A percentile compares a stretch with the other conserved stretches of the same genome.
Evolutionary conservation across 2,329 filamentous ascomycete species (phyloP).

Genomic region (Colletotrichum sansevieriae): DNA sequence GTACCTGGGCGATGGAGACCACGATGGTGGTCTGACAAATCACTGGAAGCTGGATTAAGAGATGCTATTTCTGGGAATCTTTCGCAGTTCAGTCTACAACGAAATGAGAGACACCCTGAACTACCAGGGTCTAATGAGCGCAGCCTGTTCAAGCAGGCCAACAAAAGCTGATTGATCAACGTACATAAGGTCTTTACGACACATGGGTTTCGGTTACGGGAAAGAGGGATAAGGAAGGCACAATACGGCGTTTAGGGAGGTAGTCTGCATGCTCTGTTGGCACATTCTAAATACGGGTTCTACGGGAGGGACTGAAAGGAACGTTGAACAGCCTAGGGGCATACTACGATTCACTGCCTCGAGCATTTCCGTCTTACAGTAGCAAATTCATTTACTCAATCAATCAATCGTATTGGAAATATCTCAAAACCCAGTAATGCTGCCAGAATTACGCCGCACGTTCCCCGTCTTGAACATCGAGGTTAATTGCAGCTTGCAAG

Average conservation of each 20-base stretch:
- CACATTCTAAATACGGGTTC: constrained; percentile 33
- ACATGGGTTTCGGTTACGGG: constrained; percentile 34
- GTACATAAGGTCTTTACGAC: constrained; percentile 40
- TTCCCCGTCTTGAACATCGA: no score
- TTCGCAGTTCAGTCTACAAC: neutral
- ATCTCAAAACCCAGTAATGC: neutral
- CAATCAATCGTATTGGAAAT: constrained; percentile 26
- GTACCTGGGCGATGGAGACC: constrained; percentile 85
- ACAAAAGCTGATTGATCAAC: constrained; percentile 35
- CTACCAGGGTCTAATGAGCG: constrained; percentile 25
- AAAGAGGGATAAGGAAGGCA: constrained; percentile 32
- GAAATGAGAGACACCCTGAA: neutral
- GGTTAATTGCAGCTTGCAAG: no score
- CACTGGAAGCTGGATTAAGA: constrained; percentile 95
- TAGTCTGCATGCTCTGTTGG: constrained; percentile 39
- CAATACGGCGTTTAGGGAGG: constrained; percentile 41
- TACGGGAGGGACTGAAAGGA: constrained; percentile 20
- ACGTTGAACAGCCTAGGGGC: constrained; percentile 17
- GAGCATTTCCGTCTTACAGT: constrained; percentile 27
- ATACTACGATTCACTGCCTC: constrained; percentile 18
- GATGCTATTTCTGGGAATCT: neutral
- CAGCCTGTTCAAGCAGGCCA: constrained; percentile 25
- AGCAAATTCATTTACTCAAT: constrained; percentile 37
- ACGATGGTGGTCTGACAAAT: constrained; percentile 77
- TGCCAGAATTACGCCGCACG: no score